phyloP scores from a whole-genome alignment of 352 stramenopile species.

The Plasmopara halstedii region DNA sequence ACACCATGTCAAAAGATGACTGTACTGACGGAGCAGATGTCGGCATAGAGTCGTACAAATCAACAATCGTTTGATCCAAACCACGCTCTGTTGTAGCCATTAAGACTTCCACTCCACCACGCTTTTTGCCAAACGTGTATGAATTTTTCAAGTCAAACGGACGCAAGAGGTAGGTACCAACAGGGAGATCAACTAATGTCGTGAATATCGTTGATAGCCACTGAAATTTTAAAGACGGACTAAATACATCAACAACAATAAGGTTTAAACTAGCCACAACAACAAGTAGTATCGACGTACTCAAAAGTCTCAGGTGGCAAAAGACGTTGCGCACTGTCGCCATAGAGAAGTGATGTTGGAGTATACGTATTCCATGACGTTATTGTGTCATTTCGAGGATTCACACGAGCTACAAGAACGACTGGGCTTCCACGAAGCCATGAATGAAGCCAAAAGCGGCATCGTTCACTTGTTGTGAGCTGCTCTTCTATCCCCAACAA shows the following conservation, averaged over 20 bases:
- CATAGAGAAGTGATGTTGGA: conserved; percentile 2
- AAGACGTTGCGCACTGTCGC: not conserved
- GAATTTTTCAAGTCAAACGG: not conserved
- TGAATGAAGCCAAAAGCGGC: conserved; percentile 64
- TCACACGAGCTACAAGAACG: conserved; percentile 41
- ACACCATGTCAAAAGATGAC: too few relatives aligned
- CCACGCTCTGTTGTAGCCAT: not conserved
- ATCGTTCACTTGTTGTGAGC: conserved; percentile 50
- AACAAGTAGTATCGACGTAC: not conserved
- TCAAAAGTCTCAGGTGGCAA: not conserved
- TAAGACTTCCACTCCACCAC: not conserved
- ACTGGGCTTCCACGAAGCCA: conserved; percentile 63
- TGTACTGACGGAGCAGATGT: too few relatives aligned
- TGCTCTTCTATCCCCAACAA: conserved; percentile 43
- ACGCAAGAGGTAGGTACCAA: not conserved
- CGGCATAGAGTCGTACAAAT: not conserved
- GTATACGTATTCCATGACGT: conserved; percentile 41
- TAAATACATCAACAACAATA: not conserved
- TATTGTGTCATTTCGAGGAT: conserved; percentile 25
- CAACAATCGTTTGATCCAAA: not conserved
- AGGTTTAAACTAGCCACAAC: not conserved
- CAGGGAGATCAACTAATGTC: not conserved
- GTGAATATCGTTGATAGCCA: not conserved
- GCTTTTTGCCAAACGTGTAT: not conserved
- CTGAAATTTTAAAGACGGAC: not conserved